Evolutionary conservation across 2,329 filamentous ascomycete species (phyloP), one percentile per base, ranked within the genome.

Genomic region (Fusarium nisikadoi): DNA sequence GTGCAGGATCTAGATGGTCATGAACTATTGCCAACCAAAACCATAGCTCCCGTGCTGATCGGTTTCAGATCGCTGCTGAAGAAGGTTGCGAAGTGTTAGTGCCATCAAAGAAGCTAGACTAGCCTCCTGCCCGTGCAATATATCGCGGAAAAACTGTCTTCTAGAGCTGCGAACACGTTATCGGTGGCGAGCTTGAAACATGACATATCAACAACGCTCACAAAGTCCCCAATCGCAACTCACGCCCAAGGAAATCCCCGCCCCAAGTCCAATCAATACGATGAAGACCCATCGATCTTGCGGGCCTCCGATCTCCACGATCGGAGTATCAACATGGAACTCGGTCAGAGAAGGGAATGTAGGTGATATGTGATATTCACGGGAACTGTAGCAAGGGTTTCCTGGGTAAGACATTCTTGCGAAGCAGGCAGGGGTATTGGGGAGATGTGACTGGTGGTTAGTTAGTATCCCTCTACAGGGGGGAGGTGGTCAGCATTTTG

Each of bases 341-440:
- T 45, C 39, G 53, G 59, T 41, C 33, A 50, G 25, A 33, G 36
- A 36, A 52, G 31, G 31, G 8, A 2, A 5, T 17, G 49, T 43
- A 70, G 54, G 47, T 64, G 69, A 71, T 57, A 71, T 68, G 33
- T 71, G 68, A 71, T 46, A 49, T 64, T 29, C 33, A 20, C 38
- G 25, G 35, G 52, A 36, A 33, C 33, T 12, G 23, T 45, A 38
- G 41, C 65, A 70, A 58, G 65, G 69, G 59, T 66, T 49, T 54
- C 70, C 70, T 42, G 56, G 65, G 23, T 27, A 45, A 45, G 67
- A 29, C 36, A 49, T 54, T 45, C 27, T 59, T 55, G 46, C 43
- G 54, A 68, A 25, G 25, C 56, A 65, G 50, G 49, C 23, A 29
- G 53, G 62, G 35, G 46, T 33, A 10, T 6, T 19, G 33, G 1